A percentile compares a stretch with the other conserved stretches of the same genome.
These are phyloP conservation scores for Erythrophleum fordii DNA, from an alignment of 306 rosid species.

Conservation along the genomic window DNA sequence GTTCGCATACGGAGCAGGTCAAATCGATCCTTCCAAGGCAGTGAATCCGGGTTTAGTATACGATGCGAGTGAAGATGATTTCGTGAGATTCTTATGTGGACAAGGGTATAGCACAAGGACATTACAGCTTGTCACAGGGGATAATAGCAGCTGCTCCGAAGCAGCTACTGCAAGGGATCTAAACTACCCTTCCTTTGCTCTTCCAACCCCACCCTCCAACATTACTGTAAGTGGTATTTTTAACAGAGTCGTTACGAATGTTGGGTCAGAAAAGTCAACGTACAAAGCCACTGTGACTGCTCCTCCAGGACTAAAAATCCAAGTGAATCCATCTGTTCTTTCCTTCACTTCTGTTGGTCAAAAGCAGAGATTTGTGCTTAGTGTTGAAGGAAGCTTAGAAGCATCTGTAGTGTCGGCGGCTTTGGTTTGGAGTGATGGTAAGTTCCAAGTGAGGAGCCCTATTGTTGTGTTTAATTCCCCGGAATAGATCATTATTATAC, in stretches of 20 bases:
- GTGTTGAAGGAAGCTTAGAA: conserved; percentile 35
- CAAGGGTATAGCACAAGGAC: conserved; percentile 43
- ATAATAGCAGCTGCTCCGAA: conserved; percentile 3
- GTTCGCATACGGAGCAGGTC: conserved; percentile 58
- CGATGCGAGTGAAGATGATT: conserved; percentile 42
- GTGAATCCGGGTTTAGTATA: conserved; percentile 57
- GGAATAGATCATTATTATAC: not conserved
- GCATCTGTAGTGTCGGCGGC: conserved; percentile 40
- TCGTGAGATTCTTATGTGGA: conserved; percentile 48
- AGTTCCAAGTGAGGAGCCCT: conserved; percentile 55
- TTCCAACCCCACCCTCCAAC: conserved; percentile 1
- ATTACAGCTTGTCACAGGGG: conserved; percentile 33
- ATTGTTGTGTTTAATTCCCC: conserved; percentile 38
- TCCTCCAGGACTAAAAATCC: conserved; percentile 40
- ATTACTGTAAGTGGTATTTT: conserved; percentile 33
- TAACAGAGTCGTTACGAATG: conserved; percentile 48
- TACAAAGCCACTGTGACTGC: conserved; percentile 43
- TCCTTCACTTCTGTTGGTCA: conserved; percentile 46
- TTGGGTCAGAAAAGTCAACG: conserved; percentile 46
- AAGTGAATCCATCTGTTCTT: conserved; percentile 48
- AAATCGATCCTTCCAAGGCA: conserved; percentile 47
- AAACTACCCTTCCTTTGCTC: conserved; percentile 60
- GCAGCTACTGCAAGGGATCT: conserved; percentile 35
- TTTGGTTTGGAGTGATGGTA: conserved; percentile 60
- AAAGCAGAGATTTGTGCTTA: conserved; percentile 35